Base-by-base conservation (phyloP, 148 eudicot genomes). In the Beta vulgaris region DNA sequence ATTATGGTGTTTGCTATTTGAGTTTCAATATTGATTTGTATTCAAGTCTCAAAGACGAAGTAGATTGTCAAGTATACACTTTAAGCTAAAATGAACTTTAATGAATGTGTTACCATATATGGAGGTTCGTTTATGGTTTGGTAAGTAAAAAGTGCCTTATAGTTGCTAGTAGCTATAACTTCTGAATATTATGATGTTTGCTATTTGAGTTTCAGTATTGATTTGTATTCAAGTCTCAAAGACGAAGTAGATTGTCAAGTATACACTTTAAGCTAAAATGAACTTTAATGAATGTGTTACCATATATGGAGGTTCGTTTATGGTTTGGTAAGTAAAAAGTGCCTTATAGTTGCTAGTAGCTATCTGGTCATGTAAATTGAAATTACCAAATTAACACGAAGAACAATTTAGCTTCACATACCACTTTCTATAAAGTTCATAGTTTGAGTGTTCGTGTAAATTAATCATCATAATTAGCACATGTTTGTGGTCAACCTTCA, bases 401-500 rank as follows among this genome's bases (percentile, higher is more conserved):
- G 44, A 72, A 40, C 18, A 18, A 14, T 42, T 23, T 58, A 64
- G 35, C 29, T 32, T 19, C 16, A 31, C 16, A 16, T 18, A n/a
- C 68, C 25, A 1, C 37, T 36, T 21, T 40, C 7, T 8, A 26
- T 8, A 12, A 28, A 42, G 2, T 23, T 55, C 2, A 11, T 39
- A 9, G 37, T 9, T 29, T 40, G 72, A 21, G 60, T 54, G 0
- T 42, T 53, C 49, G 9, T 35, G 68, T n/a, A 16, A 32, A 39
- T 74, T 49, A 26, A 51, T 51, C 32, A 9, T 21, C 31, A 11
- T 48, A 1, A 19, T 60, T 25, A 36, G 59, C 44, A 51, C 11
- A 49, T n/a, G 32, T 48, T 21, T 66, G 60, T 23, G 18, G 31
- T 39, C 76, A 32, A n/a, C 69, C 60, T n/a, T 63, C 40, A 62